phyloP scores from a whole-genome alignment of 140 eudicot species.

The Cichorium intybus region DNA sequence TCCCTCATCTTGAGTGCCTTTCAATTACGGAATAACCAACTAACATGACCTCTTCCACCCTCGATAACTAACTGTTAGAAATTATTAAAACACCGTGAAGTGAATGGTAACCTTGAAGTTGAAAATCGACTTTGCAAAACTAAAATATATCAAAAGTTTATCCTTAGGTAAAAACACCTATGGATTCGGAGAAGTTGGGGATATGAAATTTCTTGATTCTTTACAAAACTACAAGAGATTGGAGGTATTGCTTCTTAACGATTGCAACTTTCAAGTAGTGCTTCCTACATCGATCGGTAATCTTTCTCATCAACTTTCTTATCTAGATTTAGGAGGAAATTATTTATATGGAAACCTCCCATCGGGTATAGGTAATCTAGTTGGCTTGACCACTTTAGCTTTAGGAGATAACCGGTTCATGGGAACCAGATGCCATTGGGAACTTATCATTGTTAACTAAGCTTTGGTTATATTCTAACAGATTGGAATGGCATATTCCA shows the following conservation, averaged over 20 bases:
- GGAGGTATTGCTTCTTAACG: background rate
- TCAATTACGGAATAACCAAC: background rate
- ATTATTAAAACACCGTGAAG: background rate
- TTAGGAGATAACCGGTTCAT: slow-evolving; percentile 9
- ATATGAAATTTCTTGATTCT: slow-evolving; percentile 20
- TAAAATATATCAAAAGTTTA: background rate
- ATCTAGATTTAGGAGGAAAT: background rate
- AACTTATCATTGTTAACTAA: slow-evolving; percentile 22
- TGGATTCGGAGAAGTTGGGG: slow-evolving; percentile 21
- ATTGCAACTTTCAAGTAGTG: slow-evolving; percentile 22
- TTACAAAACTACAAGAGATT: slow-evolving; percentile 24
- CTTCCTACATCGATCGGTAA: slow-evolving; percentile 26
- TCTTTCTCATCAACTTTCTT: slow-evolving; percentile 14
- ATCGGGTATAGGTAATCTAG: slow-evolving; percentile 16
- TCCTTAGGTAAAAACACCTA: slow-evolving; percentile 2
- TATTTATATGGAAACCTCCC: slow-evolving; percentile 28
- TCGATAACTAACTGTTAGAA: slow-evolving; percentile 15
- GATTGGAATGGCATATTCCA: slow-evolving; percentile 29
- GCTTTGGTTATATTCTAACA: slow-evolving; percentile 12
- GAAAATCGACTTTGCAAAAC: background rate
- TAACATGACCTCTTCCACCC: slow-evolving; percentile 15
- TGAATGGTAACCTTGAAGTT: background rate
- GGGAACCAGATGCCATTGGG: slow-evolving; percentile 29
- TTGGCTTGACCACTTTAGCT: background rate
- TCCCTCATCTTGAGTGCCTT: slow-evolving; percentile 12